Conservation (phyloP, 2,329 filamentous ascomycete species). For the Grosmannia clavigera region DNA sequence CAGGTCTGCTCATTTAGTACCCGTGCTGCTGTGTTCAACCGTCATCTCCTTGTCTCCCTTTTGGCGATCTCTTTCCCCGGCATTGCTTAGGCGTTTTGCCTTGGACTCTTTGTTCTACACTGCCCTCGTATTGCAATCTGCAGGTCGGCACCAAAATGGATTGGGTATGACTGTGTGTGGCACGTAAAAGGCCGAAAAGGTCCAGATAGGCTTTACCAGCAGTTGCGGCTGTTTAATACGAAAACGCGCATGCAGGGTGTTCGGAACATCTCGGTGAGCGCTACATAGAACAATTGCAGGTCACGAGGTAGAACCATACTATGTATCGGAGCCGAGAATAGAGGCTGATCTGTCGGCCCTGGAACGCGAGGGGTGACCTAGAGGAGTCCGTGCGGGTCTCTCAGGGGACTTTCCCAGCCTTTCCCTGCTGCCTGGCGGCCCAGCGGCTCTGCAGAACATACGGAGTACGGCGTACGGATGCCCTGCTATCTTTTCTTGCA, state of each 20-base stretch:
- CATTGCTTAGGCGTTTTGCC: conserved; percentile 9
- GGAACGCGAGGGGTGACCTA: neutral
- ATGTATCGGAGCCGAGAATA: too few relatives aligned
- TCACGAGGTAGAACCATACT: neutral
- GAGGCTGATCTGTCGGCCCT: too few relatives aligned
- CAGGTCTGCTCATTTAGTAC: neutral
- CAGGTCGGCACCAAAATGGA: neutral
- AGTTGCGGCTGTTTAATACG: neutral
- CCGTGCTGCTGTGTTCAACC: neutral
- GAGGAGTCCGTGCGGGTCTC: neutral
- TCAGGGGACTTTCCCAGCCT: neutral
- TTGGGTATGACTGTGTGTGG: neutral
- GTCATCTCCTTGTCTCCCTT: neutral
- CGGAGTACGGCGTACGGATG: neutral
- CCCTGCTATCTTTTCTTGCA: neutral
- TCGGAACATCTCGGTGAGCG: neutral
- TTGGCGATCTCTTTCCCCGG: neutral
- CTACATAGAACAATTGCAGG: neutral
- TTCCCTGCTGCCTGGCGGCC: neutral
- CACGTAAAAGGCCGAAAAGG: neutral
- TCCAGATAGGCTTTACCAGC: too few relatives aligned
- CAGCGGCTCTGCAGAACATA: neutral
- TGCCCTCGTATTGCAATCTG: neutral
- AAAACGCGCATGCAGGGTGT: neutral
- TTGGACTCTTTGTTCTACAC: neutral